Base-by-base conservation (phyloP, 805 yeast species). In the Hanseniaspora singularis region DNA sequence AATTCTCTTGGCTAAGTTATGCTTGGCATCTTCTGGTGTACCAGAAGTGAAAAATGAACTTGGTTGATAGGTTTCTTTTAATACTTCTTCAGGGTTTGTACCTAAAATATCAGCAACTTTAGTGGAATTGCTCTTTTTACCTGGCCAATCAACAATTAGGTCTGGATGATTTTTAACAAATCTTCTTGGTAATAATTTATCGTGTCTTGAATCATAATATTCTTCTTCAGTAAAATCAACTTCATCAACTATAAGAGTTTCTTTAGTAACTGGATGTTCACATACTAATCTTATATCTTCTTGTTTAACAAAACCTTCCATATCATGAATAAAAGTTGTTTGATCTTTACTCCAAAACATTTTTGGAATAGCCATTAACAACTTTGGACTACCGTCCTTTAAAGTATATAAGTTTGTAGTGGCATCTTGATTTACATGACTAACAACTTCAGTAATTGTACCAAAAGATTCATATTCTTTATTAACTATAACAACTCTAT, bases 61-160 rank as follows among this genome's bases (percentile, higher is more conserved):
- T 18, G 82, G 79, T 63, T 76, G 81, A 62, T 70, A 82, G 3
- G 96, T 77, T 60, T 86, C 80, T 55, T 77, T 83, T 51, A 77
- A 73, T 2, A 75, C 86, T 2, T 66, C 63, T 9, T 68, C 74
- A 24, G 73, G 71, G 5, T 63, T 59, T 1, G 94, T 83, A 3
- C 79, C 74, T 52, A 74, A 67, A 26, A 59, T 64, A 42, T 77
- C 79, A 53, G 79, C 86, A 52, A 73, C 74, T 0, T 62, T 53
- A 7, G 59, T 53, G 19, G 61, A 60, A 28, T 70, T 76, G 1
- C 92, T 88, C 54, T 74, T 72, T 24, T 36, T 23, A 14, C 30
- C 19, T 32, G 96, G 96, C 94, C 95, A 89, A 46, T 96, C 96
- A 20, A 77, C 74, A 45, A 85, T 66, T 44, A 76, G 72, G 34